Evolutionary conservation across 1,139 yeast species (phyloP).

Genomic region (Lodderomyces margitis): DNA sequence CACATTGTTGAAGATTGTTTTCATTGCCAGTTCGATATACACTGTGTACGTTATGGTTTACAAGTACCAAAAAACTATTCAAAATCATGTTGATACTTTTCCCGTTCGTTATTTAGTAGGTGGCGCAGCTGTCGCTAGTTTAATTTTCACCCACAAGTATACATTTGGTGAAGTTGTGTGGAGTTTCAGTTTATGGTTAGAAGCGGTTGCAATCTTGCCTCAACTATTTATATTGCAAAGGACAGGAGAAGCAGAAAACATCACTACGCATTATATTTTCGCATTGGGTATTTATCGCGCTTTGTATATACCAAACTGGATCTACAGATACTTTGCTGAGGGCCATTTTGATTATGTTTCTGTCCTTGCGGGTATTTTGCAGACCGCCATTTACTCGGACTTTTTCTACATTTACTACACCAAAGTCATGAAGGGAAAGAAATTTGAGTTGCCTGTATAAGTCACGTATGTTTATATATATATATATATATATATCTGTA

Average conservation of each 20-base stretch:
- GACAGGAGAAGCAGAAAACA: conserved; percentile 82
- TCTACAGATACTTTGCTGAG: conserved; percentile 76
- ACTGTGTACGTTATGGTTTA: conserved; percentile 69
- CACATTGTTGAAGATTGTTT: conserved; percentile 75
- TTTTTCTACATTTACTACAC: conserved; percentile 88
- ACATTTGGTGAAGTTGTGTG: conserved; percentile 61
- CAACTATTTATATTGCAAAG: conserved; percentile 88
- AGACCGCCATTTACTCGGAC: conserved; percentile 86
- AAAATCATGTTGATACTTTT: conserved; percentile 63
- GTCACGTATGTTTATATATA: not conserved
- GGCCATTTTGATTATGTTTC: conserved; percentile 70
- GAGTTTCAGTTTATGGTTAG: conserved; percentile 85
- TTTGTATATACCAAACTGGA: conserved; percentile 90
- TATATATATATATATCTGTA: conserved; percentile 1
- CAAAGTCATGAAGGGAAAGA: conserved; percentile 76
- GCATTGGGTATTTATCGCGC: conserved; percentile 90
- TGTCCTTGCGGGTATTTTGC: conserved; percentile 76
- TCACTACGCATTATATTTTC: conserved; percentile 89
- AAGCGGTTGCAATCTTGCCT: conserved; percentile 87
- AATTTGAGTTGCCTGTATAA: conserved; percentile 74
- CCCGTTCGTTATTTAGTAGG: conserved; percentile 68
- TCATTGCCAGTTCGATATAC: conserved; percentile 71
- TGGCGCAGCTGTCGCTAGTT: conserved; percentile 58
- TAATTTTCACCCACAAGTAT: conserved; percentile 68
- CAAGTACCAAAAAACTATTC: conserved; percentile 58